Conservation (phyloP, 805 yeast genomes). For the Candida coquimbonensis region DNA sequence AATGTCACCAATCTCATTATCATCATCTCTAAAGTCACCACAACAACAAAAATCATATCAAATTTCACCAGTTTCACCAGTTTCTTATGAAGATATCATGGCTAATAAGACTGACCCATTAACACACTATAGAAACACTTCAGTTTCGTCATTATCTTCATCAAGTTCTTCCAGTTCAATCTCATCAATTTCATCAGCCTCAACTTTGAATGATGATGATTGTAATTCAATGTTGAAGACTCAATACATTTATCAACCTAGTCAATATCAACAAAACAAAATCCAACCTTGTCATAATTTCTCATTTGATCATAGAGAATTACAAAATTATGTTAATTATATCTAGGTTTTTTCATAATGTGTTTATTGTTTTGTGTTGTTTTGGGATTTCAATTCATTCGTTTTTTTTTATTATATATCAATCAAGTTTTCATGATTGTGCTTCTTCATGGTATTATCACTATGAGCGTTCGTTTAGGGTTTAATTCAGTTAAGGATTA, state of each 20-base stretch:
- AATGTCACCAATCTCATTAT: slow-evolving; percentile 4
- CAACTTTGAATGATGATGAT: neutral
- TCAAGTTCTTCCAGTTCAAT: slow-evolving; percentile 8
- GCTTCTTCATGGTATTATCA: no score
- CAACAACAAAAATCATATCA: neutral
- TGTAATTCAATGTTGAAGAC: neutral
- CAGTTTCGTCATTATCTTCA: slow-evolving; percentile 11
- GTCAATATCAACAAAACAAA: neutral
- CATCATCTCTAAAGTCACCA: slow-evolving; percentile 2
- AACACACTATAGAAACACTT: slow-evolving; percentile 8
- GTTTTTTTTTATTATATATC: neutral
- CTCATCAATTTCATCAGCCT: slow-evolving; percentile 4
- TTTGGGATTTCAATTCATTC: neutral
- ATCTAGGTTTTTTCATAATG: neutral
- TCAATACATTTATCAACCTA: neutral
- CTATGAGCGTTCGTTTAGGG: no score
- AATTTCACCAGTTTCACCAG: slow-evolving; percentile 4
- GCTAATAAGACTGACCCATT: neutral
- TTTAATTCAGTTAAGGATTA: no score
- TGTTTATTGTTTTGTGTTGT: neutral
- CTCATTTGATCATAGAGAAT: slow-evolving; percentile 4
- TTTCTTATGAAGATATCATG: slow-evolving; percentile 2
- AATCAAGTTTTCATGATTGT: no score
- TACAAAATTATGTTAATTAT: neutral
- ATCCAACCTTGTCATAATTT: slow-evolving; percentile 3